Evolutionary conservation across 2,329 filamentous ascomycete species (phyloP).

Genomic region (Epichloe glyceriae): DNA sequence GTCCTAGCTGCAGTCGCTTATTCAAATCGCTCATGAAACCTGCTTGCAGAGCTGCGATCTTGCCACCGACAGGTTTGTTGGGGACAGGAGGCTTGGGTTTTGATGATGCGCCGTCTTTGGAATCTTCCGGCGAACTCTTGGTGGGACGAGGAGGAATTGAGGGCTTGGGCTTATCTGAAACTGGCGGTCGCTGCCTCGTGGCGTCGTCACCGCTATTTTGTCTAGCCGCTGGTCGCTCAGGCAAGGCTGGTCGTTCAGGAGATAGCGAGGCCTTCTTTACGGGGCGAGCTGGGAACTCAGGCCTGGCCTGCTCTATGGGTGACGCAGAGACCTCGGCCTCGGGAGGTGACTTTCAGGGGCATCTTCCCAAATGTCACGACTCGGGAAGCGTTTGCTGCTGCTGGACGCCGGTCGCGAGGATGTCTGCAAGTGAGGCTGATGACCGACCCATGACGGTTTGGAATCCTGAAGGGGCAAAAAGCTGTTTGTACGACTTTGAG

Average conservation of each 20-base stretch:
- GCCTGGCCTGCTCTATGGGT: constrained; percentile 16
- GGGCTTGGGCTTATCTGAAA: constrained; percentile 45
- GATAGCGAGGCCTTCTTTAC: constrained; percentile 25
- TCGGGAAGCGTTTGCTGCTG: constrained; percentile 66
- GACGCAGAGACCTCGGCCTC: constrained; percentile 54
- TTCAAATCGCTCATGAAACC: constrained; percentile 91
- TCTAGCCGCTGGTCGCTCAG: constrained; percentile 42
- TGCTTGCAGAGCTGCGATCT: constrained; percentile 82
- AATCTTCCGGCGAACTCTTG: constrained; percentile 32
- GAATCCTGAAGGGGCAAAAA: constrained; percentile 18
- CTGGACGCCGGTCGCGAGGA: constrained; percentile 37
- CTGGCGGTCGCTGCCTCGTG: constrained; percentile 24
- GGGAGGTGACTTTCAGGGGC: constrained; percentile 65
- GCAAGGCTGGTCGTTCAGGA: constrained; percentile 31
- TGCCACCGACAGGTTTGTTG: constrained; percentile 58
- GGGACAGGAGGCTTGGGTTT: constrained; percentile 81
- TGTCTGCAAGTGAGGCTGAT: constrained; percentile 34
- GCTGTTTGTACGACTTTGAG: constrained; percentile 15
- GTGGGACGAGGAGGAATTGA: constrained; percentile 47
- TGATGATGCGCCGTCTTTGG: constrained; percentile 29
- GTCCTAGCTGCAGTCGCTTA: constrained; percentile 74
- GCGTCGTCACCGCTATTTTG: constrained; percentile 24
- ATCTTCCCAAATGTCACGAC: constrained; percentile 91
- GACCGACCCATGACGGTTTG: constrained; percentile 31
- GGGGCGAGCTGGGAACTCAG: constrained; percentile 19